Base-by-base conservation (phyloP, 192 early-diverging fungal species). In the Entomortierella parvispora region DNA sequence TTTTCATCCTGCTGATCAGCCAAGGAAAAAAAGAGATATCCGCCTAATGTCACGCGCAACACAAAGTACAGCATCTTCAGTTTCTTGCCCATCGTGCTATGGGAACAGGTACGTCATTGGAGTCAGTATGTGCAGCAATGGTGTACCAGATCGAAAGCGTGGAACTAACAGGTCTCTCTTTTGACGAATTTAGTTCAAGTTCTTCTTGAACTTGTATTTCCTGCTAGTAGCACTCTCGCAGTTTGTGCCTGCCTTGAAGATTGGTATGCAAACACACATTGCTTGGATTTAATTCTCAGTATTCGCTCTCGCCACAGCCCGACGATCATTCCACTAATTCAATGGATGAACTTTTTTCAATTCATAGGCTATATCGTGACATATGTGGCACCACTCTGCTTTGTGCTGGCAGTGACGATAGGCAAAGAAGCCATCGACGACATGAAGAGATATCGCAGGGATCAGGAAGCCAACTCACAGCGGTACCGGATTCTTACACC, bases 151-250 rank as follows among this genome's bases (percentile, higher is more conserved):
- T n/a, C n/a, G n/a, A n/a, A n/a, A n/a, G n/a, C n/a, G n/a, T n/a
- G n/a, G n/a, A n/a, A n/a, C n/a, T n/a, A n/a, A n/a, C n/a, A n/a
- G n/a, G n/a, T n/a, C n/a, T n/a, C n/a, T n/a, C n/a, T n/a, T n/a
- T n/a, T n/a, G n/a, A n/a, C n/a, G n/a, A n/a, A n/a, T n/a, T n/a
- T n/a, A 94, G 92, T 98, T 98, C 86, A 93, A 93, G 77, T 92
- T 94, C 64, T 96, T 98, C 68, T 95, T 97, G 83, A 97, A 98
- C 79, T 62, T 97, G 56, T 98, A 98, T 69, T 98, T 98, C 70
- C 80, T 98, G 58, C 82, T 96, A 10, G 95, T 98, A 12, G 93
- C 95, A 3, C 66, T 96, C 45, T 97, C 95, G 43, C 97, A 99
- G 83, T 90, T 99, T 69, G 86, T 97, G 32, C 93, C 94, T 31